Base-by-base conservation (phyloP, 768 basidiomycete genomes). In the Gyrodon lividus region DNA sequence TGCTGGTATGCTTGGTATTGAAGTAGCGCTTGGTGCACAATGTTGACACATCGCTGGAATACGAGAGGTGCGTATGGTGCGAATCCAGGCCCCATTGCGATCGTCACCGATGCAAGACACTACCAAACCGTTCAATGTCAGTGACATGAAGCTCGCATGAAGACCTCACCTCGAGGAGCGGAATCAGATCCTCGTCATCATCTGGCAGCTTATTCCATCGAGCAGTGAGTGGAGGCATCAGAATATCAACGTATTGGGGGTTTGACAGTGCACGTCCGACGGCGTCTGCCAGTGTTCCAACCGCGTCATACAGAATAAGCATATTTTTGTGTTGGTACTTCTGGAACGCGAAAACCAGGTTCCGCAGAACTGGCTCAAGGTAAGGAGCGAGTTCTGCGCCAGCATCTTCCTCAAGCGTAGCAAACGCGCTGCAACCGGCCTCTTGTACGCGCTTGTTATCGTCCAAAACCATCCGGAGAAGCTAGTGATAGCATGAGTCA, bases 321-420 rank as follows among this genome's bases (percentile, higher is more conserved):
- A 98, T 87, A 68, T 99, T 99, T 80, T 98, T 98, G 72, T 97
- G 95, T 66, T 99, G 97, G 70, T 99, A 99, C 72, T 97, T 98
- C 51, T 90, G 83, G 70, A 98, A 99, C 1, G 97, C 97, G 57
- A 92, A 84, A 33, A 98, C 95, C 47, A 99, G 78, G 70, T 98
- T 98, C 48, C 89, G 86, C 51, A 99, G 76, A 47, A 99, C 91
- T 4, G 95, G 95, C 61, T 96, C 94, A 14, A 98, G 84, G 73
- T 89, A 98, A 2, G 97, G 97, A 10, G 84, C 87, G 46, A 99
- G 83, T 59, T 90, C 88, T 3, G 79, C 63, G 2, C 93, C 96
- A 5, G 97, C 97, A 67, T 98, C 97, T 69, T 99, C 97, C 69
- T 99, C 97, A 10, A 98, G 81, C 14, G 97, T 98, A 12, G 97